phyloP scores from a whole-genome alignment of 2,329 filamentous ascomycete genomes.

The Chaetomium strumarium region DNA sequence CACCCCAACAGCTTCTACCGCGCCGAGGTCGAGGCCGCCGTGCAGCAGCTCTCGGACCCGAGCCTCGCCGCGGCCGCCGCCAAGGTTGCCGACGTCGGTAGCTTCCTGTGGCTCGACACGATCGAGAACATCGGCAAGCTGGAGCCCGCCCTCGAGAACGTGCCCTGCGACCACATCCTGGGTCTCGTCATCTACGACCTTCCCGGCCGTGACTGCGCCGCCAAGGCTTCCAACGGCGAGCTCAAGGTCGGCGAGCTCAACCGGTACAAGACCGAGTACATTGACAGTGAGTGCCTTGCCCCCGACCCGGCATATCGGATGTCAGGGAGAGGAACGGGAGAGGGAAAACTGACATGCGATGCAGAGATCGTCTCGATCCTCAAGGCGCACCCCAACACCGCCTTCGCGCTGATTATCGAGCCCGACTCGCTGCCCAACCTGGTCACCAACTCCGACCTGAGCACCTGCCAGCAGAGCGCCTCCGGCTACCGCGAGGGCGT shows the following conservation, averaged over 20 bases:
- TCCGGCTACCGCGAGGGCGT: constrained; percentile 49
- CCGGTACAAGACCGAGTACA: constrained; percentile 38
- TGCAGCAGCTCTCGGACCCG: constrained; percentile 26
- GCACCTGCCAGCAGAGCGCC: constrained; percentile 49
- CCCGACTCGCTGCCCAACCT: constrained; percentile 59
- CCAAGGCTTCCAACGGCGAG: constrained; percentile 58
- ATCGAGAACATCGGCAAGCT: constrained; percentile 35
- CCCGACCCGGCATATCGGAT: not conserved
- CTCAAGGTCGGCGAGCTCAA: constrained; percentile 47
- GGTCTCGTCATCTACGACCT: constrained; percentile 57
- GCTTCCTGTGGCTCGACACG: constrained; percentile 38
- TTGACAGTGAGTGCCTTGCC: constrained; percentile 30
- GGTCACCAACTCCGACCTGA: constrained; percentile 52
- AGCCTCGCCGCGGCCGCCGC: constrained; percentile 28
- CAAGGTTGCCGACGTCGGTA: constrained; percentile 35
- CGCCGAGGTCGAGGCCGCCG: constrained; percentile 33
- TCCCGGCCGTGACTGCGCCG: constrained; percentile 58
- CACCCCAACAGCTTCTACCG: constrained; percentile 37
- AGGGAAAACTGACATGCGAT: constrained; percentile 8
- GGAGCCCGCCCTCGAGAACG: constrained; percentile 32
- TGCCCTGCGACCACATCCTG: constrained; percentile 35
- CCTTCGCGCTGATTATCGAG: constrained; percentile 43
- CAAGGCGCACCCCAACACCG: constrained; percentile 48
- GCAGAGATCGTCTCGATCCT: constrained; percentile 45
- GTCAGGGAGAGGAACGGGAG: not conserved